These are phyloP conservation scores for Physaria fendleri DNA, from an alignment of 345 rosid species.

Conservation along the genomic window DNA sequence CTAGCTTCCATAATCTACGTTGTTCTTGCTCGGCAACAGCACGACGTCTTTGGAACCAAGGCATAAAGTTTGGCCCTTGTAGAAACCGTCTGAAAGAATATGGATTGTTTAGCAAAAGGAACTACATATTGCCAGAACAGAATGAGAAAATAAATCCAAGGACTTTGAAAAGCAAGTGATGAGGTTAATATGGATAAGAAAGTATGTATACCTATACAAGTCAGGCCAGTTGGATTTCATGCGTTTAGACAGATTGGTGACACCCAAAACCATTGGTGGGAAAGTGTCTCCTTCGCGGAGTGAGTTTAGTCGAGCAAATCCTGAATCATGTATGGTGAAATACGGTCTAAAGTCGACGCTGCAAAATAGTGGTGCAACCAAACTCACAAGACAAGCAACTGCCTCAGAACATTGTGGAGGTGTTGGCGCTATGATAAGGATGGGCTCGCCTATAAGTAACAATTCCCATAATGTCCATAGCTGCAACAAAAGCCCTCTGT, in stretches of 20 bases:
- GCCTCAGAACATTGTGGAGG: constrained; percentile 98
- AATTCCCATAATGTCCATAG: constrained; percentile 95
- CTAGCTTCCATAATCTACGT: constrained; percentile 75
- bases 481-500: constrained; percentile 75
- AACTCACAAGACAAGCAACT: constrained; percentile 89
- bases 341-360: constrained; percentile 97
- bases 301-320: constrained; percentile 59
- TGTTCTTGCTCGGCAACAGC: constrained; percentile 81
- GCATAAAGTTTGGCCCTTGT: constrained; percentile 81
- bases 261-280: constrained; percentile 94
- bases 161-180: constrained; percentile 1
- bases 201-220: constrained; percentile 60
- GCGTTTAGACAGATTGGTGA: constrained; percentile 83
- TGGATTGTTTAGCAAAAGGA: constrained; percentile 10
- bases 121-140: background rate
- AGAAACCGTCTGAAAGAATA: constrained; percentile 70
- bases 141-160: background rate
- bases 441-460: constrained; percentile 86
- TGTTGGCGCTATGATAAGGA: constrained; percentile 87
- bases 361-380: constrained; percentile 78
- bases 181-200: background rate
- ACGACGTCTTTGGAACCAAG: constrained; percentile 90
- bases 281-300: constrained; percentile 72
- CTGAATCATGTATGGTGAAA: constrained; percentile 94
- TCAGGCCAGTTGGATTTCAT: constrained; percentile 98